These are phyloP conservation scores for Trichocladium uniseriatum DNA, from an alignment of 495 filamentous ascomycete species.

Conservation along the genomic window DNA sequence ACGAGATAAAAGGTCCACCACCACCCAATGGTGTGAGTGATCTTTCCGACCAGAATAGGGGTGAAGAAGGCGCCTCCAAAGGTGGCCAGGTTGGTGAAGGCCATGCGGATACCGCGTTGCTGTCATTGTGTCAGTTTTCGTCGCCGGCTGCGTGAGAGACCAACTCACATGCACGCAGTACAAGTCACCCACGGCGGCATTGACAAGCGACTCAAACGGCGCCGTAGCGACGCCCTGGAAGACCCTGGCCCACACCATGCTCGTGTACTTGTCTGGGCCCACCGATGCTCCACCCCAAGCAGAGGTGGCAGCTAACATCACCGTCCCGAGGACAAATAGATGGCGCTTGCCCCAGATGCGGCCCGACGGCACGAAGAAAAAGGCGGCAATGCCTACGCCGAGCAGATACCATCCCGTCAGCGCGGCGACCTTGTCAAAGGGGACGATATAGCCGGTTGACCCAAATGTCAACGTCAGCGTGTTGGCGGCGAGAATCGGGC, in stretches of 20 bases:
- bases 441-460: too few relatives aligned
- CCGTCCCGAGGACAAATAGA: slow-evolving; percentile 68
- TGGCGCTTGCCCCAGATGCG: slow-evolving; percentile 89
- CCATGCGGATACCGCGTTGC: slow-evolving; percentile 84
- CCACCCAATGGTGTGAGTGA: slow-evolving; percentile 68
- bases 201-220: slow-evolving; percentile 69
- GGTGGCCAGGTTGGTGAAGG: slow-evolving; percentile 74
- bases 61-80: slow-evolving; percentile 92
- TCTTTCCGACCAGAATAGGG: slow-evolving; percentile 78
- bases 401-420: slow-evolving; percentile 83
- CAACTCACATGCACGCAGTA: slow-evolving; percentile 64
- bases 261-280: slow-evolving; percentile 46
- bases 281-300: slow-evolving; percentile 70
- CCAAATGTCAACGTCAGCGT: slow-evolving; percentile 62
- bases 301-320: slow-evolving; percentile 61
- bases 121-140: slow-evolving; percentile 23
- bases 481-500: slow-evolving; percentile 79
- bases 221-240: slow-evolving; percentile 68
- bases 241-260: slow-evolving; percentile 64
- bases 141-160: not conserved
- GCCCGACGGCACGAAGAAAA: slow-evolving; percentile 79
- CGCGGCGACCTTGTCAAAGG: slow-evolving; percentile 64
- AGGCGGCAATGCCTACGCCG: slow-evolving; percentile 69
- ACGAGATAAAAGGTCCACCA: slow-evolving; percentile 70
- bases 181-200: slow-evolving; percentile 67